Base-by-base conservation (phyloP, 2,329 filamentous ascomycete genomes). In the Neoarthrinium moseri region DNA sequence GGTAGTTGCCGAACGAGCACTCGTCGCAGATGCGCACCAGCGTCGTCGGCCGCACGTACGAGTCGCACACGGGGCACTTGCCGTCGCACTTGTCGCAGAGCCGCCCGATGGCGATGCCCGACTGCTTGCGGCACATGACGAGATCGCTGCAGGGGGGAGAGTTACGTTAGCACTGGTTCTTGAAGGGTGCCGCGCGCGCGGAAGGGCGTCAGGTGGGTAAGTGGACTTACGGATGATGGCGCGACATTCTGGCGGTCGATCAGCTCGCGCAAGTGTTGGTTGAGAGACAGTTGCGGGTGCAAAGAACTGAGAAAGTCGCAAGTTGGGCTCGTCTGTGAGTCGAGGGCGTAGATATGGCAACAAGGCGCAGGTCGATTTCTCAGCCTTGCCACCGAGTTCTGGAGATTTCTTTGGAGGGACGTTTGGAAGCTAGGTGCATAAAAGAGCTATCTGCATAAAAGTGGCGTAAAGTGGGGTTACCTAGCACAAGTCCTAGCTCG, bases 21-120 rank as follows among this genome's bases (percentile, higher is more conserved):
- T 99, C 94, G 75, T 99, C 94, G 77, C 94, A 99, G 74, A 99
- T 97, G 63, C 92, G 90, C 50, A 95, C 94, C 47, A 97, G 86
- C 7, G 94, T 97, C 22, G 94, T 99, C 11, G 94, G 94, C 13
- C 94, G 91, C 53, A 99, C 94, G 80, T 99, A 99, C 51, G 89
- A 95, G 69, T 99, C 94, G 83, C 94, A 99, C 51, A 99, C 91
- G 55, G 94, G 94, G 64, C 94, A 99, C 77, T 99, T 99, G 70
- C 94, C 94, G 74, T 99, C 94, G 78, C 94, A 99, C 75, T 99
- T 99, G 76, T 99, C 94, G 80, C 94, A 99, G 65, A 99, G 89
- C 47, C 94, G 91, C 66, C 94, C 94, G 80, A 99, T 96, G 62
- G 91, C 89, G 67, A 97, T 96, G 72, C 94, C 94, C 50, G 92